phyloP scores from a whole-genome alignment of 2,329 filamentous ascomycete species.

The Hortaea sp. region DNA sequence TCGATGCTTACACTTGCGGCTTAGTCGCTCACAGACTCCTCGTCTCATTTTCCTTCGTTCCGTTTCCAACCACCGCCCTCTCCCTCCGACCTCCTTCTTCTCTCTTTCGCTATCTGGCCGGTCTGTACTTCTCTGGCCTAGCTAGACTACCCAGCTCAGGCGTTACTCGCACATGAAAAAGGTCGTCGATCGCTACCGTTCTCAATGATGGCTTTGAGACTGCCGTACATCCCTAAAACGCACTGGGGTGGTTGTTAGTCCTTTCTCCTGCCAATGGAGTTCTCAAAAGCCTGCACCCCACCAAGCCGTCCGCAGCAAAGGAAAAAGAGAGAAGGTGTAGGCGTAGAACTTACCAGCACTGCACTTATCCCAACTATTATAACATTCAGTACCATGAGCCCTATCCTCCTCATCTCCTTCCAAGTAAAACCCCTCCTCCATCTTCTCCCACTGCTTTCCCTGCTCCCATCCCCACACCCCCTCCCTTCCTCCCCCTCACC shows the following conservation, averaged over 20 bases:
- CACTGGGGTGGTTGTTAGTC: not conserved
- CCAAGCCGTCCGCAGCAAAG: too few species aligned
- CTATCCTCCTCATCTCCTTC: not conserved
- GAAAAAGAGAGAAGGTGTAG: not conserved
- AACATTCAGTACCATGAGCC: constrained; percentile 2
- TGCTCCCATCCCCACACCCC: not conserved
- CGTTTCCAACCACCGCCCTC: too few species aligned
- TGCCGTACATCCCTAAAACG: constrained; percentile 5
- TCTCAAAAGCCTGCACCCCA: too few species aligned
- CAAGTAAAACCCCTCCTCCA: not conserved
- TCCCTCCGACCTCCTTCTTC: too few species aligned
- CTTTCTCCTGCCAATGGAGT: not conserved
- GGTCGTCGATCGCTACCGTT: not conserved
- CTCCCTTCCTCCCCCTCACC: not conserved
- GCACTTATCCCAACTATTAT: constrained; percentile 1
- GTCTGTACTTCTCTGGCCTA: too few species aligned
- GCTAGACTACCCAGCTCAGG: not conserved
- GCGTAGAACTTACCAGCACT: constrained; percentile 1
- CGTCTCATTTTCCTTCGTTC: too few species aligned
- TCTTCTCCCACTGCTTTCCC: too few species aligned
- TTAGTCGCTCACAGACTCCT: too few species aligned
- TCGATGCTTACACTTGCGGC: too few species aligned
- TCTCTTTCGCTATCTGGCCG: too few species aligned
- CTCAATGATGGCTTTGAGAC: not conserved
- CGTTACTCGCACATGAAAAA: constrained; percentile 6